Evolutionary conservation across 2,329 filamentous ascomycete species (phyloP).

Genomic region (Claviceps paspali): DNA sequence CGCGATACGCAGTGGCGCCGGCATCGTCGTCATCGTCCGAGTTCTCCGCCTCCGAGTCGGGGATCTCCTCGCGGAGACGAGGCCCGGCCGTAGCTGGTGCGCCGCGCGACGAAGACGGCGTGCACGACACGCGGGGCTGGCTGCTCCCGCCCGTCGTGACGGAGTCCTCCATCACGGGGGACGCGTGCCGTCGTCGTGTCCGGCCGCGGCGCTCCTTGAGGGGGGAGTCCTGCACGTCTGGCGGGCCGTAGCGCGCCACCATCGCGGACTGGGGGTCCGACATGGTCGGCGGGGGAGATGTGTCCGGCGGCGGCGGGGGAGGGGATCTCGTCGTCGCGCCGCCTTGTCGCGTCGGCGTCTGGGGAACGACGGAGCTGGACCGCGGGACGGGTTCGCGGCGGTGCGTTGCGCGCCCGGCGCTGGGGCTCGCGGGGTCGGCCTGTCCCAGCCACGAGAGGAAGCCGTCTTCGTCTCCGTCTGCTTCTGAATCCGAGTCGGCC

Average conservation of each 20-base stretch:
- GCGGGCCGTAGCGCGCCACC: slow-evolving; percentile 24
- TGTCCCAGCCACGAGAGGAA: slow-evolving; percentile 20
- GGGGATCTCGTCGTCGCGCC: slow-evolving; percentile 3
- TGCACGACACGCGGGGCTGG: neutral
- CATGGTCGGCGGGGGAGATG: slow-evolving; percentile 5
- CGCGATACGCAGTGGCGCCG: too few relatives aligned
- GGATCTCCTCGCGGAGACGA: too few relatives aligned
- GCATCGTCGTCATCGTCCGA: neutral
- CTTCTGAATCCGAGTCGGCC: slow-evolving; percentile 20
- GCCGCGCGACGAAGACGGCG: neutral
- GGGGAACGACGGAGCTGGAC: slow-evolving; percentile 21
- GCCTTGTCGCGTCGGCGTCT: slow-evolving; percentile 23
- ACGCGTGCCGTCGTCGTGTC: slow-evolving; percentile 9
- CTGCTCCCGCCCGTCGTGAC: too few relatives aligned
- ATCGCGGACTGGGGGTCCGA: too few relatives aligned
- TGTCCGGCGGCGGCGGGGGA: slow-evolving; percentile 21
- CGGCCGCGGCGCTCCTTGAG: slow-evolving; percentile 17
- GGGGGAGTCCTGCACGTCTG: slow-evolving; percentile 20
- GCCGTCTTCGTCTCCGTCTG: slow-evolving; percentile 10
- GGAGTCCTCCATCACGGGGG: slow-evolving; percentile 31
- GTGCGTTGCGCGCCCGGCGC: slow-evolving; percentile 7
- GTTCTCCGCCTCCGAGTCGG: slow-evolving; percentile 28
- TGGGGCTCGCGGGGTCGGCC: slow-evolving; percentile 13
- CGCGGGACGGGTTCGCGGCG: neutral
- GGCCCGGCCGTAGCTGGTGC: too few relatives aligned